Base-by-base conservation (phyloP, 495 filamentous ascomycete genomes). In the Lasiosphaeriaceae sp. region DNA sequence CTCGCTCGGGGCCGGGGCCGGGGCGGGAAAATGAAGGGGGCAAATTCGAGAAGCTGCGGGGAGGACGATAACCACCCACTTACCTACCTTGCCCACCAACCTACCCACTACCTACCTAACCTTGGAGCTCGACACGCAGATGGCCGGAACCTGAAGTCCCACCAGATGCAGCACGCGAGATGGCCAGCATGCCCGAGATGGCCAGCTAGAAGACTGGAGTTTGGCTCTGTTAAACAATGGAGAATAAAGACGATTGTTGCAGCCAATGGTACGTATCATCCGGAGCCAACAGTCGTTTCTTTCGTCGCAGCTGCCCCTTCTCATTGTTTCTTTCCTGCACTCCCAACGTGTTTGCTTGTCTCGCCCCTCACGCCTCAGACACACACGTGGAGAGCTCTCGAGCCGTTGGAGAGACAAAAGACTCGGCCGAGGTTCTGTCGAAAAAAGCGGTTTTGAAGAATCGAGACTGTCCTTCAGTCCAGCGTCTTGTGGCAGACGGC, bases 11-110 rank as follows among this genome's bases (percentile, higher is more conserved):
- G n/a, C n/a, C n/a, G n/a, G n/a, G n/a, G n/a, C 26, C 26, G 26
- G 26, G 23, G 16, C 55, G 23, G n/a, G 35, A 44, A 57, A n/a
- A n/a, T n/a, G n/a, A n/a, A n/a, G n/a, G 55, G 44, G 55, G 55
- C 55, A 44, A 57, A 57, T 45, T 51, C 54, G 35, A 31, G 29
- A 45, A 31, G 54, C 35, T 43, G 55, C 47, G 55, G 47, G 55
- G 55, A 43, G 47, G 29, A 29, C 11, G 21, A 41, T 19, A 19
- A 50, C 26, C 20, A n/a, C 9, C 21, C 21, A 26, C 53, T 21
- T 11, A 19, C 2, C 41, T n/a, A 55, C 16, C 41, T 20, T 31
- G 19, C 26, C 31, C 34, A 26, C 46, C 16, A 43, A 16, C n/a
- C n/a, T n/a, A n/a, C n/a, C n/a, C 24, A 47, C 3, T 22, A 21